Percentiles rank a stretch among this genome's conserved stretches.
Conservation (phyloP, 208 protist genomes). For the Tritrichomonas musculus region DNA sequence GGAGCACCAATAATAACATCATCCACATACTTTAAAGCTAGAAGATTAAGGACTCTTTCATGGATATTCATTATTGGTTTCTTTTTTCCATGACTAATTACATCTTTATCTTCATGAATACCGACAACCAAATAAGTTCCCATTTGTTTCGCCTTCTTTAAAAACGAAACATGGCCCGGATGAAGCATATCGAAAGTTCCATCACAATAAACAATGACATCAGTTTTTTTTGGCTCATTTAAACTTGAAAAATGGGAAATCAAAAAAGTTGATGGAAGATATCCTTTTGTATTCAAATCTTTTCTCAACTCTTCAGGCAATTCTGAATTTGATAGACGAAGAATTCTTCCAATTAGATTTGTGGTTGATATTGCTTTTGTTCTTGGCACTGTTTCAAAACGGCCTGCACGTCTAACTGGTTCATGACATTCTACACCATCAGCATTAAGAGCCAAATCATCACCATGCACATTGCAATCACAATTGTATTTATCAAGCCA, state of each 20-base stretch:
- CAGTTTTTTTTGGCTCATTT: conserved; percentile 58
- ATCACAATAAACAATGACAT: conserved; percentile 86
- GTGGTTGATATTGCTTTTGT: conserved; percentile 92
- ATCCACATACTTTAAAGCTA: conserved; percentile 87
- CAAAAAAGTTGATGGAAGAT: conserved; percentile 58
- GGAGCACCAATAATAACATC: conserved; percentile 93
- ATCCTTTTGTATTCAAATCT: neutral
- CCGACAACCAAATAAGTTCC: conserved; percentile 89
- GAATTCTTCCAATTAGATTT: conserved; percentile 90
- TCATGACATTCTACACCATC: conserved; percentile 43
- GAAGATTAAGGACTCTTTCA: conserved; percentile 83
- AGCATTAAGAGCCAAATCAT: conserved; percentile 81
- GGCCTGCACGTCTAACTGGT: conserved; percentile 32
- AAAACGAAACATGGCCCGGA: conserved; percentile 43
- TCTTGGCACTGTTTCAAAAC: conserved; percentile 74
- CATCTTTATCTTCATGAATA: conserved; percentile 87
- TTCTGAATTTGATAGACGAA: conserved; percentile 74
- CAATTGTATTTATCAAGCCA: conserved; percentile 71
- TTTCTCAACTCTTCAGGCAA: conserved; percentile 28
- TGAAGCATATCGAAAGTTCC: conserved; percentile 91
- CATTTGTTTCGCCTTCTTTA: conserved; percentile 74
- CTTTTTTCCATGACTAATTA: too few relatives aligned
- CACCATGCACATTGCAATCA: conserved; percentile 83
- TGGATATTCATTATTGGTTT: conserved; percentile 98
- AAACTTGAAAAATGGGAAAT: conserved; percentile 79